Percentiles rank a stretch among this genome's conserved stretches.
These are phyloP conservation scores for Coleophoma eucalyptorum DNA, from an alignment of 2,329 filamentous ascomycete genomes.

Conservation along the genomic window DNA sequence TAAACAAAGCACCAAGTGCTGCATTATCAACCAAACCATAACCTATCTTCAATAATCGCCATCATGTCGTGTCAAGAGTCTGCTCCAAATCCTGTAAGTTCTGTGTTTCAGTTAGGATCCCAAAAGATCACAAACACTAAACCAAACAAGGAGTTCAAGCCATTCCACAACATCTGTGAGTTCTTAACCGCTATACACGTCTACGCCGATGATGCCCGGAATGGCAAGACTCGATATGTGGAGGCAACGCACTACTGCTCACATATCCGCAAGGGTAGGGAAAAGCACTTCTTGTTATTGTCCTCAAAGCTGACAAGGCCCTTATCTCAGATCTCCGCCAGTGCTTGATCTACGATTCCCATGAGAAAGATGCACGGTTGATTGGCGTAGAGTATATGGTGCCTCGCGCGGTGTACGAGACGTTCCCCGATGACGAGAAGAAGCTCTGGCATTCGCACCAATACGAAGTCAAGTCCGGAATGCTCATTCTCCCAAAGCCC, in stretches of 20 bases:
- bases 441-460: slow-evolving; percentile 67
- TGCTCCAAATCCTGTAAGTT: too few species aligned
- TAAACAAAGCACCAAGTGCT: too few species aligned
- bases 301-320: neutral
- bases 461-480: slow-evolving; percentile 67
- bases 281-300: neutral
- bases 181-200: slow-evolving; percentile 80
- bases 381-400: slow-evolving; percentile 76
- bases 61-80: too few species aligned
- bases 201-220: slow-evolving; percentile 63
- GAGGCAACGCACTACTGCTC: slow-evolving; percentile 81
- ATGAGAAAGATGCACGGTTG: slow-evolving; percentile 62
- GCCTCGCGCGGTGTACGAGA: slow-evolving; percentile 60
- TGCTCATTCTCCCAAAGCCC: slow-evolving; percentile 68
- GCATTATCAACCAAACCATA: too few species aligned
- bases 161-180: slow-evolving; percentile 53
- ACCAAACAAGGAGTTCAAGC: slow-evolving; percentile 1
- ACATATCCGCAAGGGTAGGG: slow-evolving; percentile 49
- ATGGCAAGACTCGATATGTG: slow-evolving; percentile 47
- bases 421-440: slow-evolving; percentile 61
- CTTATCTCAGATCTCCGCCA: slow-evolving; percentile 62
- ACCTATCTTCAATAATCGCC: too few species aligned
- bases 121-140: too few species aligned
- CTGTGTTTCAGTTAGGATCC: too few species aligned
- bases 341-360: slow-evolving; percentile 77